Evolutionary conservation across 768 basidiomycete species (phyloP), one percentile per base, ranked within the genome.

Genomic region (Epithele typhae): DNA sequence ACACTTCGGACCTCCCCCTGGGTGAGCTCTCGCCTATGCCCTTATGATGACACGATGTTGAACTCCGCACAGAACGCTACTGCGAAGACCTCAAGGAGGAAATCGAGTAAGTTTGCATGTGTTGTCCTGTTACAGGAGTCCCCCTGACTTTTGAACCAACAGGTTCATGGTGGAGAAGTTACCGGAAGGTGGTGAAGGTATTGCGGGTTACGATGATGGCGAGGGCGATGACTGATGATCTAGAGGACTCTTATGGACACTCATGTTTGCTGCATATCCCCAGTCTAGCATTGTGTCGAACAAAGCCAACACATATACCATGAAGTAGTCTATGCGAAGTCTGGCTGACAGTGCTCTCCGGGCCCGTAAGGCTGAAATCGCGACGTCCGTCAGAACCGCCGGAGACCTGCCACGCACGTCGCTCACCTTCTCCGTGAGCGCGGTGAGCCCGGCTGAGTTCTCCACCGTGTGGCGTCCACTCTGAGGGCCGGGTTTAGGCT

Each of bases 401-500:
- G 11, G 46, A 43, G 36, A 19, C 23, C 14, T 25, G 30, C 8
- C 15, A 9, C 6, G 35, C 6, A n/a, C 7, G 18, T 6, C 18
- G 54, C 70, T 35, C 49, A 87, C 91, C 77, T 91, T 87, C 38
- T 75, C 73, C 17, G 82, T 77, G 25, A 93, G 73, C 32, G 87
- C 70, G 21, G 94, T 96, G 48, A 95, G 70, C 33, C 91, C 92
- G 12, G 89, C 91, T 10, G 92, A 90, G 69, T 96, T 96, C 70
- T 97, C 94, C 52, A 87, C 91, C 0, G 92, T 94, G 37, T 75
- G 74, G 48, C 94, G 78, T 25, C 87, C 81, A 48, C 83, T 85
- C 62, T 96, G 95, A 39, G 95, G 95, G 15, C 95, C 96, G n/a
- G 92, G 79, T 64, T 89, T 91, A 44, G 91, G 92, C 64, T 87